Conservation (phyloP, 768 basidiomycete genomes). For the Boletus sp. region DNA sequence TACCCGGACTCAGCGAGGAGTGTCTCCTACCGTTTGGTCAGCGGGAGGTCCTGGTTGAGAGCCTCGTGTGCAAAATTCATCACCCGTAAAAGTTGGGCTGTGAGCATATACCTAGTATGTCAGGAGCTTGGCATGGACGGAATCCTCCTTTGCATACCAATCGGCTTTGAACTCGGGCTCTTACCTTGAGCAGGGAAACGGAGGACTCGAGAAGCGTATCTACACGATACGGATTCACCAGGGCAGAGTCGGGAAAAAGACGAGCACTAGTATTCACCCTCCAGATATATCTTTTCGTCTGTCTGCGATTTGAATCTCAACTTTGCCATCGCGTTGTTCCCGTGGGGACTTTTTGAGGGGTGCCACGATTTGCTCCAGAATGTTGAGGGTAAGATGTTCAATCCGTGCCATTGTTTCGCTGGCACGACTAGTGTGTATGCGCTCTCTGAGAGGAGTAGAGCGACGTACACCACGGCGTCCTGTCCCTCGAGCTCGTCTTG, state of each 20-base stretch:
- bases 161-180: slow-evolving; percentile 36
- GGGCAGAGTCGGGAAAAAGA: slow-evolving; percentile 2
- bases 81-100: slow-evolving; percentile 68
- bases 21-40: slow-evolving; percentile 60
- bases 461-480: slow-evolving; percentile 7
- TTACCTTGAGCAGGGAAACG: slow-evolving; percentile 37
- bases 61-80: slow-evolving; percentile 71
- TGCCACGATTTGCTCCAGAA: slow-evolving; percentile 31
- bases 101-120: neutral
- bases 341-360: slow-evolving; percentile 10
- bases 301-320: slow-evolving; percentile 36
- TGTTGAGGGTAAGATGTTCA: slow-evolving; percentile 28
- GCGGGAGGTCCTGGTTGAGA: slow-evolving; percentile 47
- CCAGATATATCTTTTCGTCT: slow-evolving; percentile 31
- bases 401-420: slow-evolving; percentile 28
- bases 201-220: slow-evolving; percentile 24
- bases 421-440: slow-evolving; percentile 1
- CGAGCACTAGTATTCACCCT: slow-evolving; percentile 22
- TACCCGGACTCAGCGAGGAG: slow-evolving; percentile 6
- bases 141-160: slow-evolving; percentile 34
- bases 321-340: slow-evolving; percentile 13
- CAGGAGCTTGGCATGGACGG: neutral
- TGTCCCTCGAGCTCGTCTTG: slow-evolving; percentile 11
- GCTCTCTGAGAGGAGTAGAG: neutral
- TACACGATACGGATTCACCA: neutral